Conservation (phyloP, 2,329 filamentous ascomycete species). For the Diplocarpon rosae region DNA sequence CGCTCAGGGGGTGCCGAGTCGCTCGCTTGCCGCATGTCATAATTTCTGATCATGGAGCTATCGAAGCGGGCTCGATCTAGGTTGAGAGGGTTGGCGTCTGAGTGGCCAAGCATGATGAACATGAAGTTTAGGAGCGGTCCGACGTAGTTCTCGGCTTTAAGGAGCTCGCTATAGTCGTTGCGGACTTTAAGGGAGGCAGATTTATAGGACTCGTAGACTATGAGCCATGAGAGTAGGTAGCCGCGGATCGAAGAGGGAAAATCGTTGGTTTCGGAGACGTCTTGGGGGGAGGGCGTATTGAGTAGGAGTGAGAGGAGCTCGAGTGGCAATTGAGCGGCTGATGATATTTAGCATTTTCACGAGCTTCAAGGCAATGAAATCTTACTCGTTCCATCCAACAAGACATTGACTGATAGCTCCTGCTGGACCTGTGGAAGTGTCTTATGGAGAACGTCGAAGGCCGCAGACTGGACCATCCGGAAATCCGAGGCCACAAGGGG, state of each 20-base stretch:
- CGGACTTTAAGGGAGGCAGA: constrained; percentile 73
- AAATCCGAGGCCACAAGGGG: constrained; percentile 67
- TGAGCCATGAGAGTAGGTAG: constrained; percentile 81
- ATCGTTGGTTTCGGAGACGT: constrained; percentile 50
- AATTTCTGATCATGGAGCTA: constrained; percentile 42
- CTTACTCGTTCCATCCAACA: constrained; percentile 56
- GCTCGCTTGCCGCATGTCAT: constrained; percentile 40
- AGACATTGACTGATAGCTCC: constrained; percentile 65
- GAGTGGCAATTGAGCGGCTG: constrained; percentile 61
- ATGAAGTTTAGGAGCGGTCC: constrained; percentile 62
- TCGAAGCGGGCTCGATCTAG: constrained; percentile 57
- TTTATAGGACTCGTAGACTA: constrained; percentile 78
- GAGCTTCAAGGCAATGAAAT: not conserved
- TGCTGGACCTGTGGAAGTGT: constrained; percentile 72
- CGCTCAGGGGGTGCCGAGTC: constrained; percentile 53
- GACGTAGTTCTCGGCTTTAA: constrained; percentile 65
- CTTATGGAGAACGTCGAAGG: constrained; percentile 68
- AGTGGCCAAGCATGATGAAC: constrained; percentile 77
- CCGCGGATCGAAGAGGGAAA: constrained; percentile 62
- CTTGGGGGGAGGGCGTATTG: constrained; percentile 62
- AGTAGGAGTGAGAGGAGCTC: constrained; percentile 77
- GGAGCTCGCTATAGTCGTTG: constrained; percentile 64
- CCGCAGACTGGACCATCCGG: constrained; percentile 63
- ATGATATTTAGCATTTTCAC: constrained; percentile 7
- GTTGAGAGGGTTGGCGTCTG: constrained; percentile 60